Evolutionary conservation across 2,329 filamentous ascomycete genomes (phyloP).

Genomic region (Gyromitra esculenta): DNA sequence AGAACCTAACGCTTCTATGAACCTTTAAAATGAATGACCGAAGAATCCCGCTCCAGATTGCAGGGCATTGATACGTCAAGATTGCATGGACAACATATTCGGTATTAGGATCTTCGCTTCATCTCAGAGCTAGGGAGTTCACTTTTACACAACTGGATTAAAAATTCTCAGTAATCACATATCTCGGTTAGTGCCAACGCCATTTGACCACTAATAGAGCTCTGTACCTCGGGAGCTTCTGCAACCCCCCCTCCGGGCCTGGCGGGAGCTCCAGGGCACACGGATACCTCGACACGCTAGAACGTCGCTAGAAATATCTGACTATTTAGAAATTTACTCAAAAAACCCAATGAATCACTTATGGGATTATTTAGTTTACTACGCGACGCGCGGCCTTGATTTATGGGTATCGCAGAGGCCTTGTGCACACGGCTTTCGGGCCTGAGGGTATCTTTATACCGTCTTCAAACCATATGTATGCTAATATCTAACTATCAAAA

Average conservation of each 20-base stretch:
- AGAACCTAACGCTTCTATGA: neutral
- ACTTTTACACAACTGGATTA: neutral
- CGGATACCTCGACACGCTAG: neutral
- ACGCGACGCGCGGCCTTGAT: neutral
- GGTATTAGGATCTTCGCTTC: too few relatives aligned
- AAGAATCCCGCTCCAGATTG: constrained; percentile 13
- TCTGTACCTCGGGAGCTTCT: neutral
- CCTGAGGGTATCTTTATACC: too few relatives aligned
- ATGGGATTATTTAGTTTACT: neutral
- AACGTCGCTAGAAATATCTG: neutral
- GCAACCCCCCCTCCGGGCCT: neutral
- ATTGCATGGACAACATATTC: constrained; percentile 14
- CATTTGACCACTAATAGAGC: neutral
- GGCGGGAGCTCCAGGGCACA: constrained; percentile 1
- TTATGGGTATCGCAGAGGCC: neutral
- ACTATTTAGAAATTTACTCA: neutral
- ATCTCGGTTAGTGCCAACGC: neutral
- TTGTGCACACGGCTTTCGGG: too few relatives aligned
- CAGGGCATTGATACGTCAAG: constrained; percentile 17
- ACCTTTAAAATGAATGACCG: neutral
- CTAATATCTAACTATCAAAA: neutral
- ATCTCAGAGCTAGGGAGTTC: neutral
- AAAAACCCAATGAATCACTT: neutral
- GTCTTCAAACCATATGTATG: neutral
- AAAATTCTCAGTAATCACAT: neutral